A percentile compares a stretch with the other conserved stretches of the same genome.
Conservation (phyloP, 2,329 filamentous ascomycete species). For the Phialophora verrucosa region DNA sequence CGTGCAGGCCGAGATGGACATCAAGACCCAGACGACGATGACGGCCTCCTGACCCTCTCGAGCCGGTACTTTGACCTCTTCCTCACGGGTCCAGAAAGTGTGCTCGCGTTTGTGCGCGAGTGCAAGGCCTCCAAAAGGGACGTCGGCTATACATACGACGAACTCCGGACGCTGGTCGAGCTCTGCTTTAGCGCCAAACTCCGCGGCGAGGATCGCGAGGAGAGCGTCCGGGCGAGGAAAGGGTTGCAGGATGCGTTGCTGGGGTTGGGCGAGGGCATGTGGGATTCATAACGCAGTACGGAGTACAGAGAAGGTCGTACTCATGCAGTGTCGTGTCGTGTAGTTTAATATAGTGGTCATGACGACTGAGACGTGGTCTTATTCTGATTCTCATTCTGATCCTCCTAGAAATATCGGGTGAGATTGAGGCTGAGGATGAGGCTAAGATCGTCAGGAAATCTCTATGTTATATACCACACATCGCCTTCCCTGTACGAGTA, state of each 20-base stretch:
- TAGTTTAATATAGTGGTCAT: too few species aligned
- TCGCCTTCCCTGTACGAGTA: too few species aligned
- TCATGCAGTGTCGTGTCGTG: too few species aligned
- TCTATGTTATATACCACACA: too few species aligned
- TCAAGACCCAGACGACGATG: conserved; percentile 35
- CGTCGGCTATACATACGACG: conserved; percentile 52
- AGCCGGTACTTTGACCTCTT: conserved; percentile 57
- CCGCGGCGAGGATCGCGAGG: conserved; percentile 52
- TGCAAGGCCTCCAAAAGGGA: conserved; percentile 48
- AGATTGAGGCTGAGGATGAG: too few species aligned
- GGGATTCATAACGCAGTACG: conserved; percentile 45
- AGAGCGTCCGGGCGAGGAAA: conserved; percentile 54
- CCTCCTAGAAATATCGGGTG: too few species aligned
- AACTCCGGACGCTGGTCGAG: conserved; percentile 53
- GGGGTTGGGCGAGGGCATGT: conserved; percentile 55
- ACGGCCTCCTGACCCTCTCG: conserved; percentile 51
- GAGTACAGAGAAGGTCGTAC: too few species aligned
- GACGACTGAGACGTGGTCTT: too few species aligned
- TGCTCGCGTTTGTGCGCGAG: conserved; percentile 52
- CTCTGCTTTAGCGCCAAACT: conserved; percentile 54
- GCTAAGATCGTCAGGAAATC: too few species aligned
- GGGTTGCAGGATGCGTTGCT: conserved; percentile 52
- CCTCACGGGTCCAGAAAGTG: conserved; percentile 53
- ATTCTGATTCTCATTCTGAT: too few species aligned
- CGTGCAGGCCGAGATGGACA: not conserved